Base-by-base conservation (phyloP, 305 asterid genomes). In the Rubia tinctorum region DNA sequence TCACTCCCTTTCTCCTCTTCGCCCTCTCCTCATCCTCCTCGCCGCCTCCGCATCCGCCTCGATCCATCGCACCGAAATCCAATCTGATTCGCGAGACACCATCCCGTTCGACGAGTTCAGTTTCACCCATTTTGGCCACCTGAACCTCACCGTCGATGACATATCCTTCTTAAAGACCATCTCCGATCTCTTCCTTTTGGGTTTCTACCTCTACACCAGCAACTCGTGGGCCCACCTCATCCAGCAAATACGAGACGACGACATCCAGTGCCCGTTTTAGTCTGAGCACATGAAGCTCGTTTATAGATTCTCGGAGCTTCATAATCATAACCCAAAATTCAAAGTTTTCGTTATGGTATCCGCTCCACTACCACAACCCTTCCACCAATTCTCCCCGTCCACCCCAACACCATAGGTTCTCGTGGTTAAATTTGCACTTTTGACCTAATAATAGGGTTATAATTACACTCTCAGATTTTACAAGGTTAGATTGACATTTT, bases 81-180 rank as follows among this genome's bases (percentile, higher is more conserved):
- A 90, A 80, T 86, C 95, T 80, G 95, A 86, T 45, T 80, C 71
- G 39, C 89, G 91, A 2, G 80, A 87, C 58, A 82, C 87, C 1
- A 88, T 91, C 75, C 93, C 92, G 23, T 84, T 91, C 77, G 96
- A 90, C 69, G 96, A 85, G 73, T 91, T 91, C 69, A 96, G 97
- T 0, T 91, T 87, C 86, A 86, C 97, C 58, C 95, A 84, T 80
- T 90, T 84, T 27, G 97, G 98, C 56, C 88, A 73, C 60, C 86
- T 90, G 62, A 87, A 90, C 77, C 91, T 92, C 85, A 84, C 84
- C 80, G 73, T 89, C 77, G 62, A 87, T 43, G 59, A 74, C 1
- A 77, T 91, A 67, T 68, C 88, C 30, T 74, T 84, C 6, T 63
- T 83, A 73, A 64, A 51, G 17, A 30, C 89, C 53, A 40, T 44